A percentile compares a stretch with the other conserved stretches of the same genome.
Conservation (phyloP, 768 basidiomycete species). For the Lactifluus hygrophoroides region DNA sequence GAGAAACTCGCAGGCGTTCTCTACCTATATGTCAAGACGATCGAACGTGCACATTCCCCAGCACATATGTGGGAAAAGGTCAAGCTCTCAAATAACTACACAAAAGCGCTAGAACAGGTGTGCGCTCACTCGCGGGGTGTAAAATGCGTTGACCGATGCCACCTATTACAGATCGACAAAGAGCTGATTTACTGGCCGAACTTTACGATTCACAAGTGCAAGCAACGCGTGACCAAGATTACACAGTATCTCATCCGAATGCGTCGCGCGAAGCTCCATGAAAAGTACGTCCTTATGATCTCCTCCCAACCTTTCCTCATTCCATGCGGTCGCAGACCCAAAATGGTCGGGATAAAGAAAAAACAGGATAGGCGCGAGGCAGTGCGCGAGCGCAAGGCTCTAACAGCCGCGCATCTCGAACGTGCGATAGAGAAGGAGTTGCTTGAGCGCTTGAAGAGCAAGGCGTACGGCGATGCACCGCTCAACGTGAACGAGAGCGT, state of each 20-base stretch:
- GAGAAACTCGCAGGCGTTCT: conserved; percentile 51
- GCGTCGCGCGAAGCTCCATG: conserved; percentile 78
- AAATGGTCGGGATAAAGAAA: conserved; percentile 92
- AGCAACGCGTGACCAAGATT: conserved; percentile 97
- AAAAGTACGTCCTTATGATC: conserved; percentile 51
- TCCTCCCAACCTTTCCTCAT: neutral
- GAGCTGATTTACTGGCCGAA: conserved; percentile 99
- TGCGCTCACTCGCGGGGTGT: neutral
- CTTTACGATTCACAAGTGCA: conserved; percentile 97
- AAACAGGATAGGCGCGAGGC: conserved; percentile 92
- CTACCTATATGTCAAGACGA: conserved; percentile 95
- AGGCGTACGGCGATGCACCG: conserved; percentile 95
- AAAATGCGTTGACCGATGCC: neutral
- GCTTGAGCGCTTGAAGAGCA: conserved; percentile 88
- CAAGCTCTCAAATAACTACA: conserved; percentile 87
- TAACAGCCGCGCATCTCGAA: conserved; percentile 92
- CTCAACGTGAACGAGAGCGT: conserved; percentile 97
- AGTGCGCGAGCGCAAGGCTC: conserved; percentile 89
- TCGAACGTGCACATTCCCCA: conserved; percentile 93
- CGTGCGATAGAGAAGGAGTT: conserved; percentile 94
- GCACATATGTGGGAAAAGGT: conserved; percentile 98
- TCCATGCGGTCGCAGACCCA: conserved; percentile 52
- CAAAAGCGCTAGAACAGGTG: conserved; percentile 92
- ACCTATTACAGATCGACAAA: conserved; percentile 65
- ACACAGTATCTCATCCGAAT: conserved; percentile 99